These are phyloP conservation scores for Austroboletus niveus DNA, from an alignment of 1,284 basidiomycete genomes.

Conservation along the genomic window DNA sequence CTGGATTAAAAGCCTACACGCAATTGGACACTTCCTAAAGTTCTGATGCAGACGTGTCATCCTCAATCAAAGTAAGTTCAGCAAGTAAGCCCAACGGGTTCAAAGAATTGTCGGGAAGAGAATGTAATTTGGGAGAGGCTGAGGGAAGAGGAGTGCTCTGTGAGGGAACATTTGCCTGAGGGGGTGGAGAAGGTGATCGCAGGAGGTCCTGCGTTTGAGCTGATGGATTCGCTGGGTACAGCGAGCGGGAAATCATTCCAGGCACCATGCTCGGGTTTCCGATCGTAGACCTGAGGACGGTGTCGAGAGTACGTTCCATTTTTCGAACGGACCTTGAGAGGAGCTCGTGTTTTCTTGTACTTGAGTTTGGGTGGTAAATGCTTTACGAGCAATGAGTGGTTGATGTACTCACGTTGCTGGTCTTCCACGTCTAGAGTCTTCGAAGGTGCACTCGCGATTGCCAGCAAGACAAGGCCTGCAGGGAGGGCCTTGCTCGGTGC, in stretches of 20 bases:
- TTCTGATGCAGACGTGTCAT: no score
- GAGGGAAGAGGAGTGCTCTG: conserved; percentile 23
- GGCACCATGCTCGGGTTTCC: conserved; percentile 78
- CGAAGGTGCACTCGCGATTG: conserved; percentile 90
- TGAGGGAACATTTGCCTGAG: conserved; percentile 21
- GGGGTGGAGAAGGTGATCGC: conserved; percentile 56
- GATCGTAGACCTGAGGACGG: conserved; percentile 72
- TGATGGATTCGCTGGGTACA: conserved; percentile 61
- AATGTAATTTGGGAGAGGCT: conserved; percentile 75
- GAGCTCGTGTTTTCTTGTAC: conserved; percentile 79
- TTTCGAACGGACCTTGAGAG: conserved; percentile 85
- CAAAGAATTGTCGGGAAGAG: conserved; percentile 85
- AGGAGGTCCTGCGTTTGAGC: conserved; percentile 60
- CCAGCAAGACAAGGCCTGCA: conserved; percentile 84
- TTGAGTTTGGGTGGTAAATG: conserved; percentile 34
- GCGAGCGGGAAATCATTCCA: conserved; percentile 79
- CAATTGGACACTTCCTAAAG: no score
- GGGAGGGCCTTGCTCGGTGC: conserved; percentile 88
- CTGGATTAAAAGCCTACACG: no score
- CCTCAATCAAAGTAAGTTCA: conserved; percentile 68
- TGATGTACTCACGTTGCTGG: conserved; percentile 66
- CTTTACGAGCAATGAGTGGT: conserved; percentile 17
- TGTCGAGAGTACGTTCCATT: conserved; percentile 91
- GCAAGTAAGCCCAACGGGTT: conserved; percentile 90
- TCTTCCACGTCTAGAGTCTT: conserved; percentile 92